Conservation (phyloP, 495 filamentous ascomycete genomes). For the Filosporella fistucella region DNA sequence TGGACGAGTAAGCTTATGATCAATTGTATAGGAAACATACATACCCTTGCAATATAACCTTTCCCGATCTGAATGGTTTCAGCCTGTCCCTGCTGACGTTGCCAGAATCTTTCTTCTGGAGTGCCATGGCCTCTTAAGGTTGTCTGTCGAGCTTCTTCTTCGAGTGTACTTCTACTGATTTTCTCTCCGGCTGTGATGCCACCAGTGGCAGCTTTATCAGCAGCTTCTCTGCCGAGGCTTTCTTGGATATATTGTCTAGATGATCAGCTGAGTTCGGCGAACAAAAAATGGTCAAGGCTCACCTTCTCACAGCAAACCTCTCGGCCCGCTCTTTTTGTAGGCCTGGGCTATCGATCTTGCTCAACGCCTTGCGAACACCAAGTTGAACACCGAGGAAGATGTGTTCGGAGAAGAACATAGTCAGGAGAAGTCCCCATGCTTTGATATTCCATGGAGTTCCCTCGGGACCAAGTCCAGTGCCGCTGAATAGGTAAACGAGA, state of each 20-base stretch:
- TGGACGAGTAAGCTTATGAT: neutral
- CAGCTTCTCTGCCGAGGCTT: slow-evolving; percentile 41
- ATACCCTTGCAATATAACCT: slow-evolving; percentile 22
- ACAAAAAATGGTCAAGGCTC: slow-evolving; percentile 22
- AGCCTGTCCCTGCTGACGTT: slow-evolving; percentile 54
- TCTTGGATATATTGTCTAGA: slow-evolving; percentile 37
- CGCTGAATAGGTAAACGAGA: slow-evolving; percentile 82
- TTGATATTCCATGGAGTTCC: slow-evolving; percentile 62
- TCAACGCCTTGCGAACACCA: slow-evolving; percentile 62
- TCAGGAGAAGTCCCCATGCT: slow-evolving; percentile 77
- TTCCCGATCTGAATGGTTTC: slow-evolving; percentile 56
- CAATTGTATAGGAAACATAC: neutral
- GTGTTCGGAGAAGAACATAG: slow-evolving; percentile 85
- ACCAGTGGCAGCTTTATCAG: slow-evolving; percentile 29
- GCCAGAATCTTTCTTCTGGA: slow-evolving; percentile 66
- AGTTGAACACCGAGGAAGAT: slow-evolving; percentile 71
- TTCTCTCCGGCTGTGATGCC: slow-evolving; percentile 37
- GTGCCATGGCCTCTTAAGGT: slow-evolving; percentile 42
- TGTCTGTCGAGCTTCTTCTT: slow-evolving; percentile 64
- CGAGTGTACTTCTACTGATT: slow-evolving; percentile 41
- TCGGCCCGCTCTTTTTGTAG: slow-evolving; percentile 75
- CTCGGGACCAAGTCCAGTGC: slow-evolving; percentile 35
- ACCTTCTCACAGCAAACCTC: slow-evolving; percentile 67
- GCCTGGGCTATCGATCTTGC: slow-evolving; percentile 80
- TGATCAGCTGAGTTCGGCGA: slow-evolving; percentile 1